Conservation (phyloP, 306 rosid species). For the Adenanthera pavonina region DNA sequence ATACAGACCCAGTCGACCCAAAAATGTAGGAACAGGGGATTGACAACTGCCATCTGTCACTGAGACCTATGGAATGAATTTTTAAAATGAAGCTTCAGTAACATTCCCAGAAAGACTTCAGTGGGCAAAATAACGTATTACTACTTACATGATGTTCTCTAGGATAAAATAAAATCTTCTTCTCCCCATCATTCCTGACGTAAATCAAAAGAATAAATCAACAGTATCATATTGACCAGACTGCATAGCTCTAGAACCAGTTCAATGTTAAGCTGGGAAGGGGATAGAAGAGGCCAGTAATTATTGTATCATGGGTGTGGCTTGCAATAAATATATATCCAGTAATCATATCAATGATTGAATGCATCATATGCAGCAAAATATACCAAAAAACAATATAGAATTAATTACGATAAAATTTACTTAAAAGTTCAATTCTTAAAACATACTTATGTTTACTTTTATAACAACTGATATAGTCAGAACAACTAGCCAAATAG, state of each 20-base stretch:
- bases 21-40: constrained; percentile 71
- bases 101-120: constrained; percentile 28
- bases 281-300: constrained; percentile 12
- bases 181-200: constrained; percentile 68
- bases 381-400: constrained; percentile 13
- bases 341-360: constrained; percentile 15
- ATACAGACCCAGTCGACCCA: constrained; percentile 77
- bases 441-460: constrained; percentile 9
- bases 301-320: not conserved
- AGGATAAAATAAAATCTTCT: constrained; percentile 85
- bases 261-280: constrained; percentile 25
- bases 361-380: constrained; percentile 18
- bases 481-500: constrained; percentile 31
- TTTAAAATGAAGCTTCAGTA: constrained; percentile 37
- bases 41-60: constrained; percentile 84
- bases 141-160: constrained; percentile 74
- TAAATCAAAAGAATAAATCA: constrained; percentile 41
- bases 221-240: constrained; percentile 34
- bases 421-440: constrained; percentile 29
- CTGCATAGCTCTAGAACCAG: constrained; percentile 25
- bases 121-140: constrained; percentile 19
- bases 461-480: constrained; percentile 24
- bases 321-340: constrained; percentile 3
- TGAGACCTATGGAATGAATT: constrained; percentile 56
- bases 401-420: constrained; percentile 19